These are phyloP conservation scores for Emmonsia crescens DNA, from an alignment of 2,329 filamentous ascomycete genomes.

Conservation along the genomic window DNA sequence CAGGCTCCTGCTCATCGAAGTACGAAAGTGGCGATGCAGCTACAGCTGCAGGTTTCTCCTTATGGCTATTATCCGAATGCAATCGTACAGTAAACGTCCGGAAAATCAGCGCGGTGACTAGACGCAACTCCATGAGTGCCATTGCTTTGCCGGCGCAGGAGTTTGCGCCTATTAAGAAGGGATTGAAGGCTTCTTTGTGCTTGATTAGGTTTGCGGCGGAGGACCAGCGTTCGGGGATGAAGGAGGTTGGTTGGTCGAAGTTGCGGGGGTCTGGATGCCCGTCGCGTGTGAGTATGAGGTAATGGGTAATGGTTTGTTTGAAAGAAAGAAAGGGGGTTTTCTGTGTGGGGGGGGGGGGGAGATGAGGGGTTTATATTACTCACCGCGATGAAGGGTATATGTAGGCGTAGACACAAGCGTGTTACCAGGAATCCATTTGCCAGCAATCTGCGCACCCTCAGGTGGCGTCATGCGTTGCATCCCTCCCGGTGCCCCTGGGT, in stretches of 20 bases:
- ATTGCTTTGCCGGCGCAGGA: slow-evolving; percentile 23
- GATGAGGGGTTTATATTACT: neutral
- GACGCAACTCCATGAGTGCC: slow-evolving; percentile 23
- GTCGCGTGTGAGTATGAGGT: neutral
- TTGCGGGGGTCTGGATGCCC: slow-evolving; percentile 1
- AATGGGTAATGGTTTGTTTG: neutral
- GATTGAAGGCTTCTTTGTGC: slow-evolving; percentile 19
- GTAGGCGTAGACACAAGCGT: slow-evolving; percentile 15
- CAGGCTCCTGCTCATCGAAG: neutral
- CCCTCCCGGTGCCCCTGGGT: slow-evolving; percentile 22
- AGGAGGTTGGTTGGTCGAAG: slow-evolving; percentile 15
- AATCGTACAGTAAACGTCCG: slow-evolving; percentile 31
- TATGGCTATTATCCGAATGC: neutral
- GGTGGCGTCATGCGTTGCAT: slow-evolving; percentile 26
- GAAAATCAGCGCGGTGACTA: slow-evolving; percentile 25
- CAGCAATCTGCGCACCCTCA: slow-evolving; percentile 20
- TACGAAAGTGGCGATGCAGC: neutral
- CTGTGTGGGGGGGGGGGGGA: neutral
- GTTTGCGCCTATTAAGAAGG: slow-evolving; percentile 20
- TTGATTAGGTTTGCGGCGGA: slow-evolving; percentile 9
- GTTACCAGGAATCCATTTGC: slow-evolving; percentile 21
- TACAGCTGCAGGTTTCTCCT: neutral
- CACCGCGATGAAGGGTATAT: slow-evolving; percentile 16
- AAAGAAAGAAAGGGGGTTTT: neutral
- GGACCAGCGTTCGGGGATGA: slow-evolving; percentile 25